phyloP scores from a whole-genome alignment of 2,329 filamentous ascomycete species.

The Alternaria novae-zelandiae region DNA sequence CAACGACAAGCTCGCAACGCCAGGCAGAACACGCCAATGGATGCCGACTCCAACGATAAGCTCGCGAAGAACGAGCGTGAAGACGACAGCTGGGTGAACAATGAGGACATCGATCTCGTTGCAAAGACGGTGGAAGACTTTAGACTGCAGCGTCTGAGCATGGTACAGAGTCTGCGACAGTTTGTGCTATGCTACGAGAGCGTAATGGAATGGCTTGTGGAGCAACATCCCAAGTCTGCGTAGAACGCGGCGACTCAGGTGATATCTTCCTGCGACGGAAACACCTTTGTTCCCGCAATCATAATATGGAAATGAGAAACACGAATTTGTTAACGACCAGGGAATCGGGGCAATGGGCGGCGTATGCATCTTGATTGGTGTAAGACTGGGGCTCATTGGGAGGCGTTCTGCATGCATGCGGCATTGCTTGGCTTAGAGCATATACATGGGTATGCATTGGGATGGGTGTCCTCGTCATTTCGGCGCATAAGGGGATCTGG shows the following conservation, averaged over 20 bases:
- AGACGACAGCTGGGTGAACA: slow-evolving; percentile 70
- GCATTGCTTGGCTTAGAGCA: slow-evolving; percentile 13
- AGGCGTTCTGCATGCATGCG: slow-evolving; percentile 11
- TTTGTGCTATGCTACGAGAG: slow-evolving; percentile 98
- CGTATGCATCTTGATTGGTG: slow-evolving; percentile 5
- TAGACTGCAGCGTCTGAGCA: slow-evolving; percentile 84
- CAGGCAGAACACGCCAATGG: slow-evolving; percentile 54
- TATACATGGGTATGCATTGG: slow-evolving; percentile 3
- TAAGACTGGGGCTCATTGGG: slow-evolving; percentile 13
- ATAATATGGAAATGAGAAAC: slow-evolving; percentile 16
- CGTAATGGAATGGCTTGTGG: slow-evolving; percentile 81
- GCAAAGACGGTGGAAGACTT: slow-evolving; percentile 91
- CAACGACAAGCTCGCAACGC: slow-evolving; percentile 60
- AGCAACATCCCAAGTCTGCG: slow-evolving; percentile 49
- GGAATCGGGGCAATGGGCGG: background rate
- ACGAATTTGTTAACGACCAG: slow-evolving; percentile 9
- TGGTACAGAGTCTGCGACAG: slow-evolving; percentile 94
- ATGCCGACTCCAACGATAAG: slow-evolving; percentile 20
- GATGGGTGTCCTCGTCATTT: background rate
- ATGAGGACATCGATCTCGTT: slow-evolving; percentile 78
- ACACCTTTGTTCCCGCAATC: slow-evolving; percentile 4
- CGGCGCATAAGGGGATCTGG: background rate
- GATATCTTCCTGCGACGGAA: background rate
- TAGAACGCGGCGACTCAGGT: slow-evolving; percentile 14
- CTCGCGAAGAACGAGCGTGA: slow-evolving; percentile 33